Evolutionary conservation across 495 filamentous ascomycete genomes (phyloP), one percentile per base, ranked within the genome.

Genomic region (Trichoderma virens): DNA sequence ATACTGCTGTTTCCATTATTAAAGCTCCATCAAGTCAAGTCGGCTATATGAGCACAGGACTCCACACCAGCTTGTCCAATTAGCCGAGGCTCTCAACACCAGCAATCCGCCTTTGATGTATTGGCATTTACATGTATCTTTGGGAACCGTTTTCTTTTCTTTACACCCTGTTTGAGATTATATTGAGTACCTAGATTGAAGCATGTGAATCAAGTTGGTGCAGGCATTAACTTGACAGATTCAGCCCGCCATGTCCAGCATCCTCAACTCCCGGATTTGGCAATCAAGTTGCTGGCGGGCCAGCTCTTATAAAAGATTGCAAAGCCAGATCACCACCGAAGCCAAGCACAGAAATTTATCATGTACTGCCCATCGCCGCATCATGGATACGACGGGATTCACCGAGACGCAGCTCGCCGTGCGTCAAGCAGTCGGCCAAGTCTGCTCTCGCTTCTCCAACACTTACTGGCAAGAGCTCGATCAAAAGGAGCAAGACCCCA

Each of bases 361-460:
- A 23, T 66, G 66, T 2, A 71, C 71, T 4, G 32, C 71, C 30
- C 66, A 31, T 27, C 70, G 68, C 9, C 66, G 68, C 0, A 74
- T 91, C 39, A 91, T 93, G 89, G 87, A 90, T 64, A 83, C 80
- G 47, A 83, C 84, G 4, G 86, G 87, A 32, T 92, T 93, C 74
- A 86, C 83, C 3, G 83, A 88, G 61, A 85, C 86, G 39, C 87
- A 92, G 68, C 70, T 92, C 56, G 85, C 81, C 51, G 88, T 92
- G 18, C 82, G 87, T 62, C 88, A 91, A 67, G 87, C 88, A 1
- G 81, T 91, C 56, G 78, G 78, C 2, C 82, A 86, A 54, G 83
- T 92, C 59, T 92, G 90, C 70, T 78, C 86, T 34, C 80, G 77
- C 16, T 88, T 87, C 64, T 81, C 85, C 61, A 75, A 79, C 61